Percentiles rank a stretch among this genome's conserved stretches.
Conservation (phyloP, 192 early-diverging fungal genomes). For the Coemansia sp. region DNA sequence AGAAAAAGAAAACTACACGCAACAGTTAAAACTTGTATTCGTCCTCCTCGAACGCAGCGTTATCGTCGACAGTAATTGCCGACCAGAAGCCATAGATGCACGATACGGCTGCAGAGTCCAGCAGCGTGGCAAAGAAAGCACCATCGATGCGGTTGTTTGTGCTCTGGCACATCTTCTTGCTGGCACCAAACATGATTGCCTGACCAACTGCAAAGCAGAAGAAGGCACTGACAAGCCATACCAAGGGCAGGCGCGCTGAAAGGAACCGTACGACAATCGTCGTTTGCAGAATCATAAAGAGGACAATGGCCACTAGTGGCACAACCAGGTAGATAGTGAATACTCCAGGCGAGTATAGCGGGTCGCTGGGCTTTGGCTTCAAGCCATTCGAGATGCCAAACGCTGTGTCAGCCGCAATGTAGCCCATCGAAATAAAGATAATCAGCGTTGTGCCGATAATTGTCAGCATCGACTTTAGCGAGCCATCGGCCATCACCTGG, state of each 20-base stretch:
- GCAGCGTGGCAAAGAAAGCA: slow-evolving; percentile 56
- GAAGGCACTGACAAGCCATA: slow-evolving; percentile 45
- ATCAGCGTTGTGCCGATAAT: slow-evolving; percentile 34
- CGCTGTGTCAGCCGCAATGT: slow-evolving; percentile 52
- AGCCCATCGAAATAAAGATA: slow-evolving; percentile 49
- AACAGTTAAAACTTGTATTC: slow-evolving; percentile 47
- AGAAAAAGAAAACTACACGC: not conserved
- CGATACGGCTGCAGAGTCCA: slow-evolving; percentile 47
- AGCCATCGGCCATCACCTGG: slow-evolving; percentile 54
- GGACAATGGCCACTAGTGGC: slow-evolving; percentile 44
- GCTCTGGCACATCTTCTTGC: slow-evolving; percentile 56
- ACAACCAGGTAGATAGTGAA: slow-evolving; percentile 54
- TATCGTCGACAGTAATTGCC: slow-evolving; percentile 57
- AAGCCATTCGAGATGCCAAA: slow-evolving; percentile 52
- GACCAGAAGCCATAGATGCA: slow-evolving; percentile 60
- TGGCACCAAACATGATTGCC: slow-evolving; percentile 50
- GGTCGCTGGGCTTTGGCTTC: slow-evolving; percentile 40
- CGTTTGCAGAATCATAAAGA: slow-evolving; percentile 38
- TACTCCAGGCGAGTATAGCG: slow-evolving; percentile 44
- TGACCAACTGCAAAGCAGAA: slow-evolving; percentile 49
- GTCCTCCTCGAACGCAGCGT: slow-evolving; percentile 35
- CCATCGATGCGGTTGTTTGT: slow-evolving; percentile 52
- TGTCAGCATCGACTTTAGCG: slow-evolving; percentile 45
- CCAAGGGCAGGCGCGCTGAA: slow-evolving; percentile 45
- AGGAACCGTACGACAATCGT: slow-evolving; percentile 51